Percentiles rank a stretch among this genome's conserved stretches.
These are phyloP conservation scores for Incumbomyces lentus DNA, from an alignment of 2,329 filamentous ascomycete species.

Conservation along the genomic window DNA sequence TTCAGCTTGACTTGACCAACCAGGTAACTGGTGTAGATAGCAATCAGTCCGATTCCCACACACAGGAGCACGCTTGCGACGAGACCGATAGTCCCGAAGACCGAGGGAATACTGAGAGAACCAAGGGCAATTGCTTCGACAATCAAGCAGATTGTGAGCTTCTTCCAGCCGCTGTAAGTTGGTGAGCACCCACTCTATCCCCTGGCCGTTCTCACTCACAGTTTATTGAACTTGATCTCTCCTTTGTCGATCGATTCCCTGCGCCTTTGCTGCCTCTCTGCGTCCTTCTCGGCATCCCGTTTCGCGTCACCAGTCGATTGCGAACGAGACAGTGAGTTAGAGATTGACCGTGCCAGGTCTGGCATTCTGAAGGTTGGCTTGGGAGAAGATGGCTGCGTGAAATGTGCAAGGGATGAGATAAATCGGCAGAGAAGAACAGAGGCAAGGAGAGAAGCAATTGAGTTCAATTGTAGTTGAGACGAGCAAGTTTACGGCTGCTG, in stretches of 20 bases:
- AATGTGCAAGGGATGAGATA: no score
- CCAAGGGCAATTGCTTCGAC: slow-evolving; percentile 43
- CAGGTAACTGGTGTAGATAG: slow-evolving; percentile 34
- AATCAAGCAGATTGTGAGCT: slow-evolving; percentile 39
- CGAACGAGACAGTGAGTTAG: no score
- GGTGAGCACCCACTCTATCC: not conserved
- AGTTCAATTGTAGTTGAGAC: no score
- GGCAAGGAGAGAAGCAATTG: no score
- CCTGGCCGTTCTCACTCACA: not conserved
- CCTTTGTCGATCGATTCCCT: not conserved
- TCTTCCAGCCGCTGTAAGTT: slow-evolving; percentile 37
- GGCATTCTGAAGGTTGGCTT: no score
- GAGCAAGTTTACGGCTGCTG: no score
- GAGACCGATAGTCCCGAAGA: slow-evolving; percentile 38
- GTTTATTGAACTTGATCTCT: not conserved
- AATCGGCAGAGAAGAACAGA: no score
- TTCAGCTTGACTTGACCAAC: slow-evolving; percentile 31
- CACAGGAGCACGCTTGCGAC: slow-evolving; percentile 35
- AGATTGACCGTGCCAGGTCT: no score
- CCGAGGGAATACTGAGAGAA: slow-evolving; percentile 35
- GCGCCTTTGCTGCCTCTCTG: no score
- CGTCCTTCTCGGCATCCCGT: no score
- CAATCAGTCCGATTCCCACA: slow-evolving; percentile 30
- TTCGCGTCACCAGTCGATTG: no score
- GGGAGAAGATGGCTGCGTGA: no score